Base-by-base conservation (phyloP, 2,329 filamentous ascomycete species). In the Venturia pyrina region DNA sequence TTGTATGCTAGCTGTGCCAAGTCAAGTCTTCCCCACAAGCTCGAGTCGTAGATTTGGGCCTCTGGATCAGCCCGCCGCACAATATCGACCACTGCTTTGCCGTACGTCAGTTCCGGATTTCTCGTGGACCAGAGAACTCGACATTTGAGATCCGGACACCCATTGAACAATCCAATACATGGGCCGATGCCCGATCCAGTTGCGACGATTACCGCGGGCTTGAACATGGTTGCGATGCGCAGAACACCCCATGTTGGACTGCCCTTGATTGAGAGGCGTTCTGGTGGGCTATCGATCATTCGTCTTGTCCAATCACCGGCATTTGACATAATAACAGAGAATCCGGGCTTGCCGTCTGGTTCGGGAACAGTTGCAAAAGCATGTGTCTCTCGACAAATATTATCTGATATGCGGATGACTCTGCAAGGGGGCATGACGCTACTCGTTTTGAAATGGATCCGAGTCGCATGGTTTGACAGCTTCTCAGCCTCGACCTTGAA, bases 231-330 rank as follows among this genome's bases (percentile, higher is more conserved):
- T 44, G 88, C 85, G 66, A 89, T 81, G 69, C 87, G 85, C 71
- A 89, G 82, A 43, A 91, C 86, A 50, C 88, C 88, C 67, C 83
- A 85, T 2, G 86, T 82, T 0, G 88, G 87, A 0, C 87, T 80
- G 11, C 89, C 88, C 57, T 87, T 84, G 5, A 88, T 84, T 86
- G 87, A 92, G 59, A 91, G 76, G 63, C 82, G 76, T 0, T 77
- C 81, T 1, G 87, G 87, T 1, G 85, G 85, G 61, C 82, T 79
- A 61, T 81, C 76, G 75, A 92, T 90, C 66, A 84, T 82, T 41
- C 80, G 78, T 32, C 78, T 78, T 0, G 89, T 92, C 89, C 89
- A 92, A 76, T 92, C 88, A 28, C 89, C 89, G 3, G 88, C 88
- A 69, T 87, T 88, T 65, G 88, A 90, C 37, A 92, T 81, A 40